A percentile compares a stretch with the other conserved stretches of the same genome.
phyloP scores from a whole-genome alignment of 306 rosid genomes.

The Rosa rugosa region DNA sequence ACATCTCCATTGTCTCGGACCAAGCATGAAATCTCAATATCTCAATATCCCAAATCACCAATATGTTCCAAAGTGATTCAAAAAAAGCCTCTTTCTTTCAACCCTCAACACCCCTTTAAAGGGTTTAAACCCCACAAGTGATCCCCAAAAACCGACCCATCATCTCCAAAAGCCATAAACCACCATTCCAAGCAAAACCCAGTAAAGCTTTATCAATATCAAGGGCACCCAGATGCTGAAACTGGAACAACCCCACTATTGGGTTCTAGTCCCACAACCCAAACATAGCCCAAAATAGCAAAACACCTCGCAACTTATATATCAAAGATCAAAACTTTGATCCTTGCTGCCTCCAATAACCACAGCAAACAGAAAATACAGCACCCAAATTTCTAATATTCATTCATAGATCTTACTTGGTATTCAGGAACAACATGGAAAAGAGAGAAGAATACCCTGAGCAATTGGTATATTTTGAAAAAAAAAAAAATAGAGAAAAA shows the following conservation, averaged over 20 bases:
- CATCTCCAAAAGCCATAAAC: conserved; percentile 44
- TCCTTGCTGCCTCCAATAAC: conserved; percentile 36
- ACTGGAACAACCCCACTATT: conserved; percentile 32
- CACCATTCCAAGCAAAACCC: conserved; percentile 40
- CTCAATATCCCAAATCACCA: conserved; percentile 27
- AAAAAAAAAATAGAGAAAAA: conserved; percentile 20
- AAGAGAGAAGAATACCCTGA: conserved; percentile 28
- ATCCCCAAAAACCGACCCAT: conserved; percentile 24
- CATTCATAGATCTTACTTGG: conserved; percentile 46
- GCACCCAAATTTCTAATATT: conserved; percentile 31
- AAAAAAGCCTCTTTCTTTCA: conserved; percentile 31
- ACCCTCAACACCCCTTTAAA: conserved; percentile 14
- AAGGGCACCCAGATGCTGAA: conserved; percentile 50
- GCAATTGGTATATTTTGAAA: conserved; percentile 27
- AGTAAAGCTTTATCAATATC: conserved; percentile 33
- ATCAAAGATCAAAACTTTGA: conserved; percentile 37
- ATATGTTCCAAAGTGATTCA: conserved; percentile 31
- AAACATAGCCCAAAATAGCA: conserved; percentile 25
- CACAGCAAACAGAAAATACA: conserved; percentile 26
- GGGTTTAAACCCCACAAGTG: conserved; percentile 30
- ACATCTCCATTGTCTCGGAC: conserved; percentile 65
- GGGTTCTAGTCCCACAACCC: conserved; percentile 30
- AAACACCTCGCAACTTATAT: conserved; percentile 24
- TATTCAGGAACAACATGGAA: conserved; percentile 23
- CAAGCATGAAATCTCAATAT: conserved; percentile 57